phyloP scores from a whole-genome alignment of 345 rosid species.

The Arabidopsis arenosa region DNA sequence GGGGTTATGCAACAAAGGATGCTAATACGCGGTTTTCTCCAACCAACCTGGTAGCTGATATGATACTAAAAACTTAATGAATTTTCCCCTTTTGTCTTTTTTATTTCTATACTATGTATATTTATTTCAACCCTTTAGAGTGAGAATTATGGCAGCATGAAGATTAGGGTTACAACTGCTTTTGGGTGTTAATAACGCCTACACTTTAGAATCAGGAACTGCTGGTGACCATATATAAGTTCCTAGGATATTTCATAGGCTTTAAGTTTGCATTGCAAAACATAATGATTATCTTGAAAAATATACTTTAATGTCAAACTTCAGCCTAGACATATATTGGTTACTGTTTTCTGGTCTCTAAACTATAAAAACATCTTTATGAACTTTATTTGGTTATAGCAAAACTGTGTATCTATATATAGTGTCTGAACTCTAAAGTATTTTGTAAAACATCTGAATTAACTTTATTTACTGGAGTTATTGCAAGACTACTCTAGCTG shows the following conservation, averaged over 20 bases:
- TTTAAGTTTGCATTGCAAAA: neutral
- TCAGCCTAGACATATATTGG: neutral
- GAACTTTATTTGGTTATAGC: neutral
- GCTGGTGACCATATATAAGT: conserved; percentile 2
- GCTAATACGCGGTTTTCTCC: conserved; percentile 86
- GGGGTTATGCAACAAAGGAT: conserved; percentile 93
- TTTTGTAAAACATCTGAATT: neutral
- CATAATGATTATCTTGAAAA: neutral
- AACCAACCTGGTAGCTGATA: conserved; percentile 75
- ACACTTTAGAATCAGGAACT: neutral
- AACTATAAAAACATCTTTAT: conserved; percentile 2
- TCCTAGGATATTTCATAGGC: neutral
- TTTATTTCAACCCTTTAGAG: neutral
- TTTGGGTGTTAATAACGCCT: conserved; percentile 7
- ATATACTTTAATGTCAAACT: conserved; percentile 3
- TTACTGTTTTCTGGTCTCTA: neutral
- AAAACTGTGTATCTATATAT: neutral
- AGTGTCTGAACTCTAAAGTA: neutral
- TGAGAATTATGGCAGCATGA: neutral
- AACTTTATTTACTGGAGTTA: conserved; percentile 10
- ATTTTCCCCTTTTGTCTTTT: neutral
- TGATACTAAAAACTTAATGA: conserved; percentile 10
- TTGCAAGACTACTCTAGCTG: neutral
- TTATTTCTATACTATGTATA: neutral
- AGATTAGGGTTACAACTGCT: neutral